A percentile compares a stretch with the other conserved stretches of the same genome.
These are phyloP conservation scores for Dichotomocladium elegans DNA, from an alignment of 371 early-diverging fungal genomes.

Conservation along the genomic window DNA sequence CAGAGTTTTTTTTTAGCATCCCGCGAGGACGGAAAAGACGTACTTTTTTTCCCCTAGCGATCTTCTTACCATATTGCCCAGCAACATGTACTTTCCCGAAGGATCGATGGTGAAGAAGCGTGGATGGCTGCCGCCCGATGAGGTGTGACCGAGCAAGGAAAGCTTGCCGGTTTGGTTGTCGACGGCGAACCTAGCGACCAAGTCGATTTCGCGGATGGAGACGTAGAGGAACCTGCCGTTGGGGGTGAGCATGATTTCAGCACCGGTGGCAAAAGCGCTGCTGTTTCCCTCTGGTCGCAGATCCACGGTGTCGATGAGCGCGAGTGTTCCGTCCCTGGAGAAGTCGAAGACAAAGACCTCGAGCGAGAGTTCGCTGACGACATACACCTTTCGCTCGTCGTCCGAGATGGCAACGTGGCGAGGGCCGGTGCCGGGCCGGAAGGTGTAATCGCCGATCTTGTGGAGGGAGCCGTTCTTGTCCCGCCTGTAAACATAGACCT, in stretches of 20 bases:
- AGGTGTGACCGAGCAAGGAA: conserved; percentile 17
- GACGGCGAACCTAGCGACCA: conserved; percentile 27
- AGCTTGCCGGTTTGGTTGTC: conserved; percentile 34
- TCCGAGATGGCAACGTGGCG: conserved; percentile 38
- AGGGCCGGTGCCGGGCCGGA: conserved; percentile 39
- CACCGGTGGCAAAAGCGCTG: conserved; percentile 21
- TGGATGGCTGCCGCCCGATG: conserved; percentile 36
- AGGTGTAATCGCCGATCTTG: conserved; percentile 14
- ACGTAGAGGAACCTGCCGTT: conserved; percentile 35
- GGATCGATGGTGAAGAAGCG: conserved; percentile 42
- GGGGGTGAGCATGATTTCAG: conserved; percentile 39
- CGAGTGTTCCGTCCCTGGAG: conserved; percentile 23
- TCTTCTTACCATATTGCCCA: conserved; percentile 33
- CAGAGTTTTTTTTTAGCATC: no score
- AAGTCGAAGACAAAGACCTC: conserved; percentile 32
- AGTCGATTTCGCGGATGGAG: conserved; percentile 39
- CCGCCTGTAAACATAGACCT: conserved; percentile 18
- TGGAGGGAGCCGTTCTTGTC: conserved; percentile 7
- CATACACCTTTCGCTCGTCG: conserved; percentile 25
- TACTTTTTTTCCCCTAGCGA: background rate
- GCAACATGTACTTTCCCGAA: conserved; percentile 32
- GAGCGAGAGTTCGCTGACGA: conserved; percentile 33
- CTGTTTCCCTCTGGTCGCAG: conserved; percentile 21
- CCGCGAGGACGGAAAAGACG: no score
- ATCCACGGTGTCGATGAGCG: conserved; percentile 23